Evolutionary conservation across 805 yeast species (phyloP), one percentile per base, ranked within the genome.

Genomic region (Candida methanosorbosa): DNA sequence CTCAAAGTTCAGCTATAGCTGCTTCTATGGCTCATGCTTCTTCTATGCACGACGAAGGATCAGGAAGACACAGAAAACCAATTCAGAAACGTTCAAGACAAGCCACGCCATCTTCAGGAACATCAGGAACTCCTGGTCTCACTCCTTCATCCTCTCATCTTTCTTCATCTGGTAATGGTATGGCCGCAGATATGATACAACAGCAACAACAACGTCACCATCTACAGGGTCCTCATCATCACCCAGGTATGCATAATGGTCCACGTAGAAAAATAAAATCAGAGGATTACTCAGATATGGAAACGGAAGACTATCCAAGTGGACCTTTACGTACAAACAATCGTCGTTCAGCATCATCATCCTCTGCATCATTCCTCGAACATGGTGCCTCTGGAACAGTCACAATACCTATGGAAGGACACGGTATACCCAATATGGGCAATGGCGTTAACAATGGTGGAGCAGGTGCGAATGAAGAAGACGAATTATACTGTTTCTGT

Each of bases 401-500:
- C 15, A 40, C 49, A 2, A 44, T 47, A 12, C 50, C 54, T 7
- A 41, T 19, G 25, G 17, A 29, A n/a, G 17, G n/a, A 9, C 24
- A 29, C 15, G 30, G 30, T 5, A n/a, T n/a, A n/a, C n/a, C n/a
- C n/a, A n/a, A n/a, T n/a, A n/a, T n/a, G n/a, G 14, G 27, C 12
- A 19, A 14, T 14, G 23, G 21, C 16, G n/a, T 5, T 5, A 21
- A 18, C 12, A 12, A 2, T 13, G 48, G 35, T 28, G 45, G 45
- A 9, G 34, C 39, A 34, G 49, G 38, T 49, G 26, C 37, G 19
- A 79, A 72, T 33, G 83, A 78, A 38, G 86, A 79, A 40, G 78
- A 75, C 38, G 80, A 75, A 33, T 46, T 75, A 34, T 90, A 90
- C 56, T 90, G 98, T 57, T 82, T 83, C 61, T 90, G 98, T 53